Evolutionary conservation across 192 early-diverging fungal genomes (phyloP).

Genomic region (Podila clonocystis): DNA sequence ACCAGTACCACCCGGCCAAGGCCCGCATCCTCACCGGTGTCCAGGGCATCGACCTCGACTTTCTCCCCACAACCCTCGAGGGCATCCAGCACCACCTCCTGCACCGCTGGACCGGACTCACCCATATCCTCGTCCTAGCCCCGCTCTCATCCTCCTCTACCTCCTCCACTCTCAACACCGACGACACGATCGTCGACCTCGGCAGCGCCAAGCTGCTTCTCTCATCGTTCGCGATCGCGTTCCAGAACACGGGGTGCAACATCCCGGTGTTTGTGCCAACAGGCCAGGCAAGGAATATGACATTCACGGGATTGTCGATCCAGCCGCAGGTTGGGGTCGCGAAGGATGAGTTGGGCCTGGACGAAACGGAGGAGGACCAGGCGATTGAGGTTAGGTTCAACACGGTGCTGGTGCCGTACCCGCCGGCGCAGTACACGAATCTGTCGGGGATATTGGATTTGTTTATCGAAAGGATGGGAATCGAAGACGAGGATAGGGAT

Average conservation of each 20-base stretch:
- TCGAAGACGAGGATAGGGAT: slow-evolving; percentile 23
- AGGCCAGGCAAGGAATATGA: slow-evolving; percentile 41
- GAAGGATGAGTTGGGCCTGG: slow-evolving; percentile 22
- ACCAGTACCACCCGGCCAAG: slow-evolving; percentile 49
- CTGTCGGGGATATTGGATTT: slow-evolving; percentile 46
- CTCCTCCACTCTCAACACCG: too few species aligned
- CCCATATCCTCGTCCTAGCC: slow-evolving; percentile 64
- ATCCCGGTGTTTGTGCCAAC: slow-evolving; percentile 70
- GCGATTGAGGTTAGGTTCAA: slow-evolving; percentile 51
- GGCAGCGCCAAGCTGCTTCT: slow-evolving; percentile 68
- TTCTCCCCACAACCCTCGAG: slow-evolving; percentile 41
- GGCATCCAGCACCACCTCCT: slow-evolving; percentile 58
- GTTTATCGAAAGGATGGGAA: slow-evolving; percentile 48
- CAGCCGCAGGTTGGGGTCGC: slow-evolving; percentile 29
- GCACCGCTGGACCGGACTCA: slow-evolving; percentile 75
- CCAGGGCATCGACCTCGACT: slow-evolving; percentile 52
- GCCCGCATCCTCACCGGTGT: slow-evolving; percentile 31
- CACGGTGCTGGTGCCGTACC: slow-evolving; percentile 42
- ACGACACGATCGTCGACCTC: slow-evolving; percentile 64
- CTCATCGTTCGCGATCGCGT: slow-evolving; percentile 74
- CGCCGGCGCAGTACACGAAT: slow-evolving; percentile 47
- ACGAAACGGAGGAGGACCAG: slow-evolving; percentile 41
- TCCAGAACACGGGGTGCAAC: slow-evolving; percentile 73
- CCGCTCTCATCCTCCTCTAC: too few species aligned
- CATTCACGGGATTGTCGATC: slow-evolving; percentile 44